These are phyloP conservation scores for Malania oleifera DNA, from an alignment of 164 flowering plant genomes.

Conservation along the genomic window DNA sequence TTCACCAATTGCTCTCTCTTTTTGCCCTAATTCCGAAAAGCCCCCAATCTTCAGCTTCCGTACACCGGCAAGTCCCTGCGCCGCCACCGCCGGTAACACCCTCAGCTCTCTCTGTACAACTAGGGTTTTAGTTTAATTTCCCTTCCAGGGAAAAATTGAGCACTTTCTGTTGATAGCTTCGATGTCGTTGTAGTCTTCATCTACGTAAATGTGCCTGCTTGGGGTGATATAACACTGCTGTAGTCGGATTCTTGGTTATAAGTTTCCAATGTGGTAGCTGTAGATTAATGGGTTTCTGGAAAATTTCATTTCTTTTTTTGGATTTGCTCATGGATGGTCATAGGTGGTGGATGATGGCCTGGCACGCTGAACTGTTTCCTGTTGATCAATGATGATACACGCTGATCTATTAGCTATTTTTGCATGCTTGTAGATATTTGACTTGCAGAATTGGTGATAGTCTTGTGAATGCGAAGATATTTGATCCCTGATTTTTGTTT, in stretches of 20 bases:
- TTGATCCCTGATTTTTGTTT: too few relatives aligned
- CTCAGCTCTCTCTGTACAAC: background rate
- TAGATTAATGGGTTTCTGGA: background rate
- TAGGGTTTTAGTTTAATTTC: background rate
- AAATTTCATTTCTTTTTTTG: background rate
- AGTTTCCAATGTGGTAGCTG: too few relatives aligned
- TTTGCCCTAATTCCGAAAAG: slow-evolving; percentile 24
- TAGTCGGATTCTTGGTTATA: too few relatives aligned
- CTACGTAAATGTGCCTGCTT: too few relatives aligned
- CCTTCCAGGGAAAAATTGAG: background rate
- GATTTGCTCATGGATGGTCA: background rate
- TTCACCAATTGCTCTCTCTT: slow-evolving; percentile 6
- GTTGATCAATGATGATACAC: background rate
- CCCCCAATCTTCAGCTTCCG: slow-evolving; percentile 35
- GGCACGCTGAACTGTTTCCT: background rate
- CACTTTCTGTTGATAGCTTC: background rate
- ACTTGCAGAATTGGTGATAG: background rate
- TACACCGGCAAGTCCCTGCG: slow-evolving; percentile 21
- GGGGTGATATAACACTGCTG: too few relatives aligned
- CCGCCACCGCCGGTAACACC: slow-evolving; percentile 14
- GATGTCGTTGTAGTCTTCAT: background rate
- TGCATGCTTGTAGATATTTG: background rate
- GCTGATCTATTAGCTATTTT: background rate
- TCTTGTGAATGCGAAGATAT: background rate
- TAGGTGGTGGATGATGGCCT: too few relatives aligned